phyloP scores from a whole-genome alignment of 2,329 filamentous ascomycete species.

The Aspergillus tubingensis region DNA sequence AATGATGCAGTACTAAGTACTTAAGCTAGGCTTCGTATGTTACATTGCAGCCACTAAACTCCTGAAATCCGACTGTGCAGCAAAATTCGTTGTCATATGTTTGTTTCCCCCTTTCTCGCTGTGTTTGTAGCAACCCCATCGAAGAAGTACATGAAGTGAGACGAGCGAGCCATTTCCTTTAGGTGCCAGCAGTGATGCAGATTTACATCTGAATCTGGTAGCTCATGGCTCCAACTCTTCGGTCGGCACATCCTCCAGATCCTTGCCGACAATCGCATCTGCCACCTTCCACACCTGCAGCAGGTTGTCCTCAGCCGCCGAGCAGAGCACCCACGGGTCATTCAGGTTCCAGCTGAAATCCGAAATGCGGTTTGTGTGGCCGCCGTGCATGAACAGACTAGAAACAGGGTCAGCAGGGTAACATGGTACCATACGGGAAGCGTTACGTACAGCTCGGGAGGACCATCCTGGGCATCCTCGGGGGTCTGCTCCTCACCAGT shows the following conservation, averaged over 20 bases:
- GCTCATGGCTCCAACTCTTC: slow-evolving; percentile 68
- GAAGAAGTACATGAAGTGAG: slow-evolving; percentile 2
- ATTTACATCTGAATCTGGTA: slow-evolving; percentile 50
- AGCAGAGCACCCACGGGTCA: slow-evolving; percentile 94
- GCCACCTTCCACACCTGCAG: slow-evolving; percentile 92
- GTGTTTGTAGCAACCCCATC: not conserved
- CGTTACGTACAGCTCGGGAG: slow-evolving; percentile 79
- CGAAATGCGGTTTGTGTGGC: slow-evolving; percentile 93
- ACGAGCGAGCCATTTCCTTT: not conserved
- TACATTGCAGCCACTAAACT: not conserved
- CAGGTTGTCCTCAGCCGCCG: slow-evolving; percentile 93
- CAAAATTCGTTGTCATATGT: not conserved
- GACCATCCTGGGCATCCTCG: slow-evolving; percentile 92
- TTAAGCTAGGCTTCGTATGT: not conserved
- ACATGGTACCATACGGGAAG: not conserved
- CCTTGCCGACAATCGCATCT: slow-evolving; percentile 76
- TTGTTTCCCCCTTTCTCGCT: not conserved
- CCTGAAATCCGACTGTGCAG: not conserved
- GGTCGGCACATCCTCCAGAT: slow-evolving; percentile 72
- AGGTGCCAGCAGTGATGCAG: slow-evolving; percentile 12
- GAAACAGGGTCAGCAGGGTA: slow-evolving; percentile 8
- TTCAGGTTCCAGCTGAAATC: slow-evolving; percentile 99
- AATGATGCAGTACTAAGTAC: not conserved
- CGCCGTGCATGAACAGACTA: slow-evolving; percentile 96
- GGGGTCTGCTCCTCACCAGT: slow-evolving; percentile 93